Evolutionary conservation across 192 early-diverging fungal species (phyloP).

Genomic region (Gryganskiella cystojenkinii): DNA sequence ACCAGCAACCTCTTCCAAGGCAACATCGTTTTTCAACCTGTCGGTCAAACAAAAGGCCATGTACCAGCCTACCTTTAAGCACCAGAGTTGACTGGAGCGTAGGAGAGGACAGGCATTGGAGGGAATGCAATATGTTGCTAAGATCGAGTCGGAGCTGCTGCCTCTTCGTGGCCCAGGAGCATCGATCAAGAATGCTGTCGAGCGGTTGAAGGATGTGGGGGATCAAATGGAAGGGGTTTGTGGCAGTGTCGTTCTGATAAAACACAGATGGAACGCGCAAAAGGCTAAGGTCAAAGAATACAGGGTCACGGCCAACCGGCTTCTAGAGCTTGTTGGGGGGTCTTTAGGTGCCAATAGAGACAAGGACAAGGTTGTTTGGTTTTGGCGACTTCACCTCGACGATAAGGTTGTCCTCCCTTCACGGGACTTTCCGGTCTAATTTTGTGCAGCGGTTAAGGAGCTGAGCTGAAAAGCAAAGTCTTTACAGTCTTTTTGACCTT

Average conservation of each 20-base stretch:
- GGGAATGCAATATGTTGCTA: not conserved
- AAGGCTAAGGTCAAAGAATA: constrained; percentile 9
- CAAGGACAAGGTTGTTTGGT: not conserved
- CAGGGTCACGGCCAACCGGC: constrained; percentile 7
- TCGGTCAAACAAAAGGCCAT: constrained; percentile 17
- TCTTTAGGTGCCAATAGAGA: not conserved
- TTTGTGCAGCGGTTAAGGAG: not conserved
- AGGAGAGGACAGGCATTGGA: not conserved
- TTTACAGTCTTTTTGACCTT: not conserved
- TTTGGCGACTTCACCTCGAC: not conserved
- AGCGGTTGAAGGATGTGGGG: not conserved
- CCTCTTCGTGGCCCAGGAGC: constrained; percentile 14
- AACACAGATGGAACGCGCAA: constrained; percentile 4
- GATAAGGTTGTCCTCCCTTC: not conserved
- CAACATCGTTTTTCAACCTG: constrained; percentile 20
- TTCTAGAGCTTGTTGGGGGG: constrained; percentile 12
- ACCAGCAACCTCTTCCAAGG: too few relatives aligned
- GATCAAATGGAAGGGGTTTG: constrained; percentile 8
- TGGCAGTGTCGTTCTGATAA: constrained; percentile 4
- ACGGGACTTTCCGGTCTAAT: not conserved
- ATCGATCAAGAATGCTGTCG: not conserved
- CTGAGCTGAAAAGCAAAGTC: not conserved
- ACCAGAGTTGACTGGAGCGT: constrained; percentile 9
- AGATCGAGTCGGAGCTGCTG: constrained; percentile 10
- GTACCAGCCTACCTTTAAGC: constrained; percentile 15